Conservation (phyloP, 352 stramenopile genomes). For the Poterioochromonas sp. region DNA sequence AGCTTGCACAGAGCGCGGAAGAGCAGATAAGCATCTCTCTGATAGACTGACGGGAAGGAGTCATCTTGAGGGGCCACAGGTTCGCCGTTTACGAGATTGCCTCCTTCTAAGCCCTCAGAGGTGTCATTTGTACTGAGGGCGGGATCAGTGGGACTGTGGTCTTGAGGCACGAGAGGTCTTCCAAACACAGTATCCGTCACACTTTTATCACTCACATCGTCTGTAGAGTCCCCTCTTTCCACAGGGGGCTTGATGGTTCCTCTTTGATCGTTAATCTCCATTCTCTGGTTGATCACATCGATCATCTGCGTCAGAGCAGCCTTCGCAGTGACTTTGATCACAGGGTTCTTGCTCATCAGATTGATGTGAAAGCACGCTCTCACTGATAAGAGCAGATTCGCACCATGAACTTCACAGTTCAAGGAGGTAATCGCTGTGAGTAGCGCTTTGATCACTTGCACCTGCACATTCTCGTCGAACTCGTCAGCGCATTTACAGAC, state of each 20-base stretch:
- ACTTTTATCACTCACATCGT: background rate
- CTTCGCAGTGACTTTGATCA: slow-evolving; percentile 93
- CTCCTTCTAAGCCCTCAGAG: background rate
- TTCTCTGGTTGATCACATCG: slow-evolving; percentile 85
- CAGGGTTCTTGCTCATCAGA: slow-evolving; percentile 69
- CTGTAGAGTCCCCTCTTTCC: background rate
- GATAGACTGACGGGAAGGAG: slow-evolving; percentile 84
- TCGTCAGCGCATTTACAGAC: slow-evolving; percentile 79
- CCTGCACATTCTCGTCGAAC: slow-evolving; percentile 73
- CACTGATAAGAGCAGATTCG: slow-evolving; percentile 84
- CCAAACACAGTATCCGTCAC: background rate
- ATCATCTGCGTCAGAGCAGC: slow-evolving; percentile 93
- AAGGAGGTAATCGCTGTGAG: slow-evolving; percentile 75
- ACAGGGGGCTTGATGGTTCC: background rate
- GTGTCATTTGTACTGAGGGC: background rate
- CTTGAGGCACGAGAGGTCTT: no score
- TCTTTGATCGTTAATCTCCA: slow-evolving; percentile 59
- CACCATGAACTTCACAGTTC: slow-evolving; percentile 76
- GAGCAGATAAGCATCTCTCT: slow-evolving; percentile 95
- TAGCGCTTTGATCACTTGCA: slow-evolving; percentile 79
- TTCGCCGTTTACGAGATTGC: background rate
- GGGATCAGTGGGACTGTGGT: background rate
- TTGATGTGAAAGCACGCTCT: slow-evolving; percentile 91
- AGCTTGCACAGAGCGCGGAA: slow-evolving; percentile 93
- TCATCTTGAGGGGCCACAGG: slow-evolving; percentile 38